Conservation (phyloP, 2,329 filamentous ascomycete species). For the Aspergillus calidoustus region DNA sequence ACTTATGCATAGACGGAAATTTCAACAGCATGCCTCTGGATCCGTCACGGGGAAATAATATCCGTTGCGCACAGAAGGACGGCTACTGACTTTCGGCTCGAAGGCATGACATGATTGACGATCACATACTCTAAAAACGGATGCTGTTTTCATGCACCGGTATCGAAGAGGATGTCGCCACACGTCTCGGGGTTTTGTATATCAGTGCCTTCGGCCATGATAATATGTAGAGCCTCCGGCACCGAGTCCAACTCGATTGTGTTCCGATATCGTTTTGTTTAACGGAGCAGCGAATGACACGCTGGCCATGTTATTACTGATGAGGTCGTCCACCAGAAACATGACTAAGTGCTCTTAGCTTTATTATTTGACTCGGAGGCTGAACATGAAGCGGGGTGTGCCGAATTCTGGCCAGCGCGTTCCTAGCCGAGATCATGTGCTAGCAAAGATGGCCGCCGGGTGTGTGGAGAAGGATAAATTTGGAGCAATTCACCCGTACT, state of each 20-base stretch:
- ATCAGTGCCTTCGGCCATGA: neutral
- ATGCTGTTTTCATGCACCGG: neutral
- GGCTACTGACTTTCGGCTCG: slow-evolving; percentile 9
- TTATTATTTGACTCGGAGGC: neutral
- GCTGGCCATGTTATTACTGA: neutral
- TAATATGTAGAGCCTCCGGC: neutral
- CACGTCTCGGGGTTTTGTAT: neutral
- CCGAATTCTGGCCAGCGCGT: neutral
- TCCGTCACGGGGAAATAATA: slow-evolving; percentile 23
- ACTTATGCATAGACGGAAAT: slow-evolving; percentile 18
- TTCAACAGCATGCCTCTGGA: neutral
- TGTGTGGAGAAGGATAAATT: slow-evolving; percentile 7
- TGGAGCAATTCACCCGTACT: slow-evolving; percentile 7
- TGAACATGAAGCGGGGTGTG: neutral
- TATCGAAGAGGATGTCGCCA: neutral
- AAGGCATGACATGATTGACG: neutral
- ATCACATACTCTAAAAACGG: neutral
- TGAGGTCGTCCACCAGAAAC: neutral
- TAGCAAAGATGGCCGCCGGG: slow-evolving; percentile 1
- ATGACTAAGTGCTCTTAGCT: neutral
- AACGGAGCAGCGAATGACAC: neutral
- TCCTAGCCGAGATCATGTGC: slow-evolving; percentile 22
- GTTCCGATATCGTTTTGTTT: neutral
- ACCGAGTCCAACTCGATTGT: neutral
- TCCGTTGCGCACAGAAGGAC: slow-evolving; percentile 24